phyloP scores from a whole-genome alignment of 2,329 filamentous ascomycete genomes.

The Dothidotthia symphoricarpi region DNA sequence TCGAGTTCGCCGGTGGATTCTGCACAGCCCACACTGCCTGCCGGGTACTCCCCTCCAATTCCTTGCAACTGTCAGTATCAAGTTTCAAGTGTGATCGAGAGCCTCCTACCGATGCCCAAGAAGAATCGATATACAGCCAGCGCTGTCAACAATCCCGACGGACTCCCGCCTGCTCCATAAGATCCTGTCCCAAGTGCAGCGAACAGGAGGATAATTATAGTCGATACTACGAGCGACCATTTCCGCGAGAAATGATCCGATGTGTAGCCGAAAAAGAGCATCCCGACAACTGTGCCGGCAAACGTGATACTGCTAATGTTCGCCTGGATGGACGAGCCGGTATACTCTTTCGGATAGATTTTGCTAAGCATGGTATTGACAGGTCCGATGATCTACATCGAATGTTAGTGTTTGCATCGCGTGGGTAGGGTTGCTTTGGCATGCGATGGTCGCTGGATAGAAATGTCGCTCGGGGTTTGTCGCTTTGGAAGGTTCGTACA shows the following conservation, averaged over 20 bases:
- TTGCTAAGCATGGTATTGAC: conserved; percentile 72
- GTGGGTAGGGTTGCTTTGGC: conserved; percentile 4
- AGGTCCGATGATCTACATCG: conserved; percentile 72
- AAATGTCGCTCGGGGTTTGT: conserved; percentile 8
- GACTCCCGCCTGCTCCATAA: conserved; percentile 69
- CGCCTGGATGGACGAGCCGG: conserved; percentile 64
- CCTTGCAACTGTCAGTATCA: conserved; percentile 36
- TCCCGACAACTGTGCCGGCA: conserved; percentile 79
- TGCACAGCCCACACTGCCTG: conserved; percentile 78
- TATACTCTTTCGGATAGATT: conserved; percentile 71
- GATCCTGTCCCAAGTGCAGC: conserved; percentile 75
- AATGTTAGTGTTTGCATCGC: conserved; percentile 12
- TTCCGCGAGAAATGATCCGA: conserved; percentile 83
- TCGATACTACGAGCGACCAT: conserved; percentile 77
- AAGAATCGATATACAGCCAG: conserved; percentile 85
- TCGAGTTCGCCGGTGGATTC: conserved; percentile 84
- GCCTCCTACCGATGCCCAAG: conserved; percentile 51
- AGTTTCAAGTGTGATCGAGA: not conserved
- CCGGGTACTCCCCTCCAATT: conserved; percentile 81
- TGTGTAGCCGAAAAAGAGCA: conserved; percentile 76
- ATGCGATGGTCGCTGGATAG: not conserved
- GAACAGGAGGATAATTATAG: conserved; percentile 80
- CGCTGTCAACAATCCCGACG: conserved; percentile 71
- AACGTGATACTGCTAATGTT: conserved; percentile 83
- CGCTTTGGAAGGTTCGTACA: conserved; percentile 46